Percentiles rank a stretch among this genome's conserved stretches.
Evolutionary conservation across 176 grass and related monocot genomes (phyloP).

Genomic region (Stipa capillata): DNA sequence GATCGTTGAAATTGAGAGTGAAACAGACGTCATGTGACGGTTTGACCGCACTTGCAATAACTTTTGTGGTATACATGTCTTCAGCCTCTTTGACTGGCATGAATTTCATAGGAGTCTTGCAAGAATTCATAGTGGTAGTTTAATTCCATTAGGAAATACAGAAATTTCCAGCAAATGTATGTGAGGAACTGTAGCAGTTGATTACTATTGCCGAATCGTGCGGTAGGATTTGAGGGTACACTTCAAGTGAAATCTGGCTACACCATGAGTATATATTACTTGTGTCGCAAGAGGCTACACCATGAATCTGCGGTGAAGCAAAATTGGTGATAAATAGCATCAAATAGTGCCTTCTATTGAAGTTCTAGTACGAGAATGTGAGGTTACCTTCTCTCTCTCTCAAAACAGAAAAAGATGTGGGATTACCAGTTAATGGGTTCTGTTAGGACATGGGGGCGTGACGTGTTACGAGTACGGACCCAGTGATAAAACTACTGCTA

Average conservation of each 20-base stretch:
- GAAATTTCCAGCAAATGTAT: too few relatives aligned
- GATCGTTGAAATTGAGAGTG: background rate
- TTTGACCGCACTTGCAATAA: background rate
- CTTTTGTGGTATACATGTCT: too few relatives aligned
- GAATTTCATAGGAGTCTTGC: too few relatives aligned
- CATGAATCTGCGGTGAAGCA: background rate
- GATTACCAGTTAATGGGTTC: conserved; percentile 13
- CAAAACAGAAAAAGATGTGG: too few relatives aligned
- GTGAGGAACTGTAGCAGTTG: too few relatives aligned
- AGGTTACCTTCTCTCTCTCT: too few relatives aligned
- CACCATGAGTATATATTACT: background rate
- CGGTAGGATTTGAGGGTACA: background rate
- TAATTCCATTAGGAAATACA: too few relatives aligned
- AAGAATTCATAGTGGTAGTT: too few relatives aligned
- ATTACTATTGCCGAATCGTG: too few relatives aligned
- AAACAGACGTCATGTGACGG: background rate
- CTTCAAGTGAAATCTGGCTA: background rate
- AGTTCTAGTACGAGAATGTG: background rate
- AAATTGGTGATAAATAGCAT: too few relatives aligned
- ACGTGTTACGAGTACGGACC: background rate
- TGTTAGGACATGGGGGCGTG: background rate
- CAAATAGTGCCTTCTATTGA: background rate
- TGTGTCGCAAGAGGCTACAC: too few relatives aligned
- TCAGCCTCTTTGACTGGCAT: too few relatives aligned
- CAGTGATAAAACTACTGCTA: background rate